Conservation (phyloP, 495 filamentous ascomycete species). For the Aspergillus wentii region DNA sequence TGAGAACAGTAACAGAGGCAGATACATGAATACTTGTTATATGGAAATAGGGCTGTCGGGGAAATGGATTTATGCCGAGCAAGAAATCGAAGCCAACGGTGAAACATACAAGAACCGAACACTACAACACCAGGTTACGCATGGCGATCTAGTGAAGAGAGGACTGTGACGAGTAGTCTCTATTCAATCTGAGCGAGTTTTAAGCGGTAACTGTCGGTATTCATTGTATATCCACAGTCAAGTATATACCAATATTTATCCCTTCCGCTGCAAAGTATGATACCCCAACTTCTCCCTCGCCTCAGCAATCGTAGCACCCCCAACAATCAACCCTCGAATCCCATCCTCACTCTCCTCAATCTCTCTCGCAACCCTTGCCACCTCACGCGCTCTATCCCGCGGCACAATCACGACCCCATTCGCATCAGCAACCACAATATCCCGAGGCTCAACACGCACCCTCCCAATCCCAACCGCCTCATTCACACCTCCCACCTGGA, state of each 20-base stretch:
- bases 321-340: slow-evolving; percentile 12
- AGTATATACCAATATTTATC: slow-evolving; percentile 2
- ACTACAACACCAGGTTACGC: too few species aligned
- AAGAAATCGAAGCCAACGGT: not conserved
- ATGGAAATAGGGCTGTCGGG: not conserved
- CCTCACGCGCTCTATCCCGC: slow-evolving; percentile 13
- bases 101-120: too few species aligned
- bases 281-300: slow-evolving; percentile 12
- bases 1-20: not conserved
- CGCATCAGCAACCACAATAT: slow-evolving; percentile 19
- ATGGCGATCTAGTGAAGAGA: slow-evolving; percentile 2
- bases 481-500: slow-evolving; percentile 13
- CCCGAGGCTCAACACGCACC: slow-evolving; percentile 13
- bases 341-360: slow-evolving; percentile 9
- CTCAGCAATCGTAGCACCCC: slow-evolving; percentile 12
- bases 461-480: slow-evolving; percentile 14
- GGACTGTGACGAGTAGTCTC: too few species aligned
- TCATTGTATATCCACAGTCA: slow-evolving; percentile 1
- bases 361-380: slow-evolving; percentile 9
- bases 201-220: too few species aligned
- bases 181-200: too few species aligned
- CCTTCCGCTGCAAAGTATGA: slow-evolving; percentile 14
- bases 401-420: slow-evolving; percentile 19
- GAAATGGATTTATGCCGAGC: not conserved
- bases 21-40: not conserved